Evolutionary conservation across 106 monocot species (phyloP).

Genomic region (Agapanthus africanus): DNA sequence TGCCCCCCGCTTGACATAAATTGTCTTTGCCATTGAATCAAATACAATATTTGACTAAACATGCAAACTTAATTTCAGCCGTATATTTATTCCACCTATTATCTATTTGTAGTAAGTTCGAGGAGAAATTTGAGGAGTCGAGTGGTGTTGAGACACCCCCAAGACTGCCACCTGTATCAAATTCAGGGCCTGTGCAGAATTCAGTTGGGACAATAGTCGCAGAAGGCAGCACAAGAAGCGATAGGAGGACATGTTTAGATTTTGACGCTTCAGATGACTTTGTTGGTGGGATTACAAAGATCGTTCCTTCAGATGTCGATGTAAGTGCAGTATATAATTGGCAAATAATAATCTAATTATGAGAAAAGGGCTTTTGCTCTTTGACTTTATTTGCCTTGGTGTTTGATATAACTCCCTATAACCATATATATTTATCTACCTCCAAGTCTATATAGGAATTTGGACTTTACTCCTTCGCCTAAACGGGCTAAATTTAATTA

Average conservation of each 20-base stretch:
- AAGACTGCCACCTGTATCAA: slow-evolving; percentile 23
- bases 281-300: slow-evolving; percentile 69
- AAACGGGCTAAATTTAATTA: background rate
- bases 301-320: slow-evolving; percentile 77
- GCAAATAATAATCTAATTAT: too few species aligned
- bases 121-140: slow-evolving; percentile 90
- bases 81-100: background rate
- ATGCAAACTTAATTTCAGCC: background rate
- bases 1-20: too few species aligned
- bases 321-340: slow-evolving; percentile 53
- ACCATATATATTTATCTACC: background rate
- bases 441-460: background rate
- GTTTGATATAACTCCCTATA: background rate
- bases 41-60: too few species aligned
- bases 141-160: slow-evolving; percentile 40
- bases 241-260: slow-evolving; percentile 17
- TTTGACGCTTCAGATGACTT: slow-evolving; percentile 44
- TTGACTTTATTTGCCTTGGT: background rate
- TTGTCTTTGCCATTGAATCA: background rate
- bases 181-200: slow-evolving; percentile 24
- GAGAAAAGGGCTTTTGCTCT: too few species aligned
- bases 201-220: slow-evolving; percentile 10
- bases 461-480: background rate
- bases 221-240: slow-evolving; percentile 19
- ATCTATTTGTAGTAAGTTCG: slow-evolving; percentile 57